Conservation (phyloP, 208 protist genomes). For the Acanthamoeba healyi region DNA sequence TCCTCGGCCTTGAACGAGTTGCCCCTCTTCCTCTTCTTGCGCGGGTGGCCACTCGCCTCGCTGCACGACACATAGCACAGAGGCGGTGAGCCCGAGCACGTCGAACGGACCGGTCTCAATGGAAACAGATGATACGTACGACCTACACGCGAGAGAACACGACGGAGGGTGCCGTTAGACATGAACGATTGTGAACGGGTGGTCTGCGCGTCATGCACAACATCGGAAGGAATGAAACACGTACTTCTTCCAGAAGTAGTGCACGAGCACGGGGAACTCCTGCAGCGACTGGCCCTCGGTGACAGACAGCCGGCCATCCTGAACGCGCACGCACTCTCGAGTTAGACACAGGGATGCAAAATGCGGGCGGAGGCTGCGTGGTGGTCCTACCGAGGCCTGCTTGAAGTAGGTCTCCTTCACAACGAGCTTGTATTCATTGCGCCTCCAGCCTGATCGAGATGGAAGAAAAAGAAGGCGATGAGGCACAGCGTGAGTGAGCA, state of each 20-base stretch:
- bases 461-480: neutral
- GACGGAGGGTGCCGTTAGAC: neutral
- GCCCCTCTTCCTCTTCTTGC: constrained; percentile 72
- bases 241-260: constrained; percentile 77
- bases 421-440: constrained; percentile 76
- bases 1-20: constrained; percentile 59
- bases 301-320: constrained; percentile 67
- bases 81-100: neutral
- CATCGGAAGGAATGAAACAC: neutral
- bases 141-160: neutral
- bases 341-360: neutral
- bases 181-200: too few species aligned
- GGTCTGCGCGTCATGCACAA: too few species aligned
- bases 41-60: constrained; percentile 26
- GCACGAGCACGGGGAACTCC: constrained; percentile 73
- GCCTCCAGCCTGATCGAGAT: constrained; percentile 48
- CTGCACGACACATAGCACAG: neutral
- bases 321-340: neutral
- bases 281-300: constrained; percentile 69
- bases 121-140: neutral
- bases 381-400: constrained; percentile 10
- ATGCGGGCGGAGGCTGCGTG: neutral
- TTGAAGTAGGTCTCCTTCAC: constrained; percentile 75
- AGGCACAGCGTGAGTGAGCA: neutral
- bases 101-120: neutral